A percentile compares a stretch with the other conserved stretches of the same genome.
Evolutionary conservation across 2,329 filamentous ascomycete species (phyloP).

Genomic region (Diaporthe sp.): DNA sequence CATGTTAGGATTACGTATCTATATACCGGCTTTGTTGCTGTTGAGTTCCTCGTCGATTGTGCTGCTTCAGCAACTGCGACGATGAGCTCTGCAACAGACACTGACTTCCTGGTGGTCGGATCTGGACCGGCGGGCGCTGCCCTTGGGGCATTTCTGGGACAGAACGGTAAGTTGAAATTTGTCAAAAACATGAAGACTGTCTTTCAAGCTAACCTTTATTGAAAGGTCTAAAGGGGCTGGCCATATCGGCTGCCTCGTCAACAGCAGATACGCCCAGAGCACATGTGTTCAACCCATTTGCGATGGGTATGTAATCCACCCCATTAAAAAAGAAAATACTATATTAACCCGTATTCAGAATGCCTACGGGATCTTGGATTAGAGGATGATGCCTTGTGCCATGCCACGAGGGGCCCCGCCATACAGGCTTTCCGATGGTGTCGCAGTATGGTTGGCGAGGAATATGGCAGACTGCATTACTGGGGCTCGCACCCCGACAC

Average conservation of each 20-base stretch:
- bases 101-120: conserved; percentile 39
- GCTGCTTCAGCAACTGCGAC: not conserved
- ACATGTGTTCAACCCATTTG: conserved; percentile 36
- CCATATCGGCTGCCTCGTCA: conserved; percentile 17
- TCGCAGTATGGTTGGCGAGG: conserved; percentile 54
- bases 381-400: conserved; percentile 47
- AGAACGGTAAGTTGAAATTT: conserved; percentile 27
- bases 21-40: not conserved
- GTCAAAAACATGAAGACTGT: too few species aligned
- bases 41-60: not conserved
- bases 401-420: conserved; percentile 45
- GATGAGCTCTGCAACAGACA: conserved; percentile 5
- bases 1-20: not conserved
- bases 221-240: conserved; percentile 25
- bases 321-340: too few species aligned
- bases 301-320: not conserved
- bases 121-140: conserved; percentile 31
- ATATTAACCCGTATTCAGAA: conserved; percentile 43
- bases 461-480: conserved; percentile 52
- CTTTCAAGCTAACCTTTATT: not conserved
- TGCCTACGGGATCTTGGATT: conserved; percentile 54
- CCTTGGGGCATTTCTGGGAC: conserved; percentile 31
- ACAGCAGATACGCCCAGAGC: conserved; percentile 34
- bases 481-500: conserved; percentile 52
- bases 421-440: conserved; percentile 55